Percentiles rank a stretch among this genome's conserved stretches.
Conservation (phyloP, 352 stramenopile species). For the Phytopythium boreale region DNA sequence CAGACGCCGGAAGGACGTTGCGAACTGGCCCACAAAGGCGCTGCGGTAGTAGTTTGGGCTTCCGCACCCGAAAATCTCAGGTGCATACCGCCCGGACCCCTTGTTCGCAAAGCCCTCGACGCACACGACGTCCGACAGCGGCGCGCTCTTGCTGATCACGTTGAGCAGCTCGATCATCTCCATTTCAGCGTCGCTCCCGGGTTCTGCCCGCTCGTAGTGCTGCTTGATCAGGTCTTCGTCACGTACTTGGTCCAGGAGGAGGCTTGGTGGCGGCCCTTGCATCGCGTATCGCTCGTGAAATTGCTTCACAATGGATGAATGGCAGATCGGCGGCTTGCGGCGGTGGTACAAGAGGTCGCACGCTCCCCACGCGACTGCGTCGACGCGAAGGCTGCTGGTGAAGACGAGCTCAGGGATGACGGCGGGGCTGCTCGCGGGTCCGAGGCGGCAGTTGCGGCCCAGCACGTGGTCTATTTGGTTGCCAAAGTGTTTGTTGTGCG, state of each 20-base stretch:
- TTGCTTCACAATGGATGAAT: conserved; percentile 39
- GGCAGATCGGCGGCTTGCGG: conserved; percentile 47
- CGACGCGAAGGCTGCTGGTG: conserved; percentile 36
- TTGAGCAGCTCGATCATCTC: conserved; percentile 40
- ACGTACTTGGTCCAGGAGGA: background rate
- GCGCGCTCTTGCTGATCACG: conserved; percentile 56
- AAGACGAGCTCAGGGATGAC: conserved; percentile 34
- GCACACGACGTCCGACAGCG: conserved; percentile 36
- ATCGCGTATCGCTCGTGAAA: conserved; percentile 40
- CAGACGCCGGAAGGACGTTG: conserved; percentile 15
- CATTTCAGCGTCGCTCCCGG: conserved; percentile 33
- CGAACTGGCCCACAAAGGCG: conserved; percentile 20
- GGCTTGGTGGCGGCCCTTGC: conserved; percentile 9
- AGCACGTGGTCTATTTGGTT: conserved; percentile 20
- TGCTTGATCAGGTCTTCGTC: background rate
- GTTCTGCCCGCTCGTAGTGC: conserved; percentile 11
- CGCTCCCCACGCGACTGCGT: conserved; percentile 49
- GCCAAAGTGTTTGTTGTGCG: background rate
- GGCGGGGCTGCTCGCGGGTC: conserved; percentile 13
- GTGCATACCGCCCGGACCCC: conserved; percentile 18
- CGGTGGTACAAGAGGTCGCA: conserved; percentile 47
- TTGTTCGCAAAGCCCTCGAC: conserved; percentile 40
- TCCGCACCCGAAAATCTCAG: conserved; percentile 33
- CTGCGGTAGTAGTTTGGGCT: conserved; percentile 33
- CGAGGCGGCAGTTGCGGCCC: conserved; percentile 42